Base-by-base conservation (phyloP, 345 rosid genomes). In the Murraya koenigii region DNA sequence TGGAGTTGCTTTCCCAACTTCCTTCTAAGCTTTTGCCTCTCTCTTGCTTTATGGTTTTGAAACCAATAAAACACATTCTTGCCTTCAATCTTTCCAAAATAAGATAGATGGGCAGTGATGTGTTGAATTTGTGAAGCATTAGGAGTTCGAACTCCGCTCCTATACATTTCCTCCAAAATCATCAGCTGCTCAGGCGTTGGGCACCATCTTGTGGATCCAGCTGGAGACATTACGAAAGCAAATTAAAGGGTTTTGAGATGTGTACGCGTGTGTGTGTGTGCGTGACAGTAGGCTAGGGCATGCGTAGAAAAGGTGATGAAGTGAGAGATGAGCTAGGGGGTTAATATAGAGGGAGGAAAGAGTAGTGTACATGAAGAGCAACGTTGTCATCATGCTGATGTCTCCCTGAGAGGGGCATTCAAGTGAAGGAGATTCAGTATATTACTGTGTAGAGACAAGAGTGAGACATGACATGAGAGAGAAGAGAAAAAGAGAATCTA, bases 31-130 rank as follows among this genome's bases (percentile, higher is more conserved):
- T 87, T 92, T 79, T 89, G 97, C 68, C 94, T 85, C 67, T 95
- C 98, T 80, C 99, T 90, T 1, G 99, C 99, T 89, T 95, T 95
- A 76, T 95, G 98, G 87, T 95, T 95, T 77, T 95, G 99, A 56
- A 95, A 95, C 99, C 99, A 95, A 32, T 95, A 93, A 69, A 95
- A 95, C 54, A 93, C 98, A 76, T 95, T 95, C 82, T 93, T 95
- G 41, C 99, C 99, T 81, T 95, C 96, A 25, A 95, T 91, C 75
- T 86, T 87, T 4, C 99, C 99, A 78, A 88, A 91, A 47, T 81
- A 69, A 8, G 93, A 87, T 66, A 95, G 91, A 69, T 93, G 96
- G 39, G 97, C 75, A 44, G 99, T 92, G 81, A 95, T 95, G 56
- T 89, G 86, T 56, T 92, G 99, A 72, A 95, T 95, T 77, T 92